These are phyloP conservation scores for Tagetes erecta DNA, from an alignment of 129 eudicot genomes.

Conservation along the genomic window DNA sequence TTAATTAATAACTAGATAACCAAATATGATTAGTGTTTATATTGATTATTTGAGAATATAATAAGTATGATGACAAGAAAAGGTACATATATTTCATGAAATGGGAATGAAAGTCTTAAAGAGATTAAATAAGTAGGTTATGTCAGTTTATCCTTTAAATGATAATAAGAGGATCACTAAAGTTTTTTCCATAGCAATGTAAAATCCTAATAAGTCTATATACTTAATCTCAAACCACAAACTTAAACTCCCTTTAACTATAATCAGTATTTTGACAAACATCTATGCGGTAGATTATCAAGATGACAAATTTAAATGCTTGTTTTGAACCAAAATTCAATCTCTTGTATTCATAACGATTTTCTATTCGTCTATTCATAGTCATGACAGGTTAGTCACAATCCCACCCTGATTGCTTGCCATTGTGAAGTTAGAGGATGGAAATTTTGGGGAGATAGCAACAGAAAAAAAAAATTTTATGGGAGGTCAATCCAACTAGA, in stretches of 20 bases:
- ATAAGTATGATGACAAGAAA: not conserved
- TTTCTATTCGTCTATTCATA: not conserved
- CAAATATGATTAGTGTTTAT: not conserved
- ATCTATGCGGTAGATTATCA: not conserved
- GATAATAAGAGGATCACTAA: not conserved
- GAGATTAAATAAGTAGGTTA: not conserved
- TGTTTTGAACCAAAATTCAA: not conserved
- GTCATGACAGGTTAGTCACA: slow-evolving; percentile 51
- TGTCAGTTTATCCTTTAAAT: not conserved
- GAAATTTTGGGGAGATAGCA: slow-evolving; percentile 58
- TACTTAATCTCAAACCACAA: not conserved
- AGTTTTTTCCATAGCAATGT: not conserved
- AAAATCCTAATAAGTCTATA: not conserved
- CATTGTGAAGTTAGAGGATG: slow-evolving; percentile 62
- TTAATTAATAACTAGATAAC: not conserved
- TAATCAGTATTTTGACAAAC: not conserved
- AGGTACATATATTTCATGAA: no score
- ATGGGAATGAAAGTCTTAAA: not conserved
- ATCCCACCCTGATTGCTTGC: slow-evolving; percentile 54
- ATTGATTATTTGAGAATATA: not conserved
- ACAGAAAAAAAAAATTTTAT: slow-evolving; percentile 49
- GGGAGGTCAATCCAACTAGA: slow-evolving; percentile 62
- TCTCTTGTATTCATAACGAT: not conserved
- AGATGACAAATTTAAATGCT: not conserved
- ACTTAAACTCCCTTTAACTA: not conserved